A percentile compares a stretch with the other conserved stretches of the same genome.
Evolutionary conservation across 1,139 yeast species (phyloP).

Genomic region (Protomyces macrosporus): DNA sequence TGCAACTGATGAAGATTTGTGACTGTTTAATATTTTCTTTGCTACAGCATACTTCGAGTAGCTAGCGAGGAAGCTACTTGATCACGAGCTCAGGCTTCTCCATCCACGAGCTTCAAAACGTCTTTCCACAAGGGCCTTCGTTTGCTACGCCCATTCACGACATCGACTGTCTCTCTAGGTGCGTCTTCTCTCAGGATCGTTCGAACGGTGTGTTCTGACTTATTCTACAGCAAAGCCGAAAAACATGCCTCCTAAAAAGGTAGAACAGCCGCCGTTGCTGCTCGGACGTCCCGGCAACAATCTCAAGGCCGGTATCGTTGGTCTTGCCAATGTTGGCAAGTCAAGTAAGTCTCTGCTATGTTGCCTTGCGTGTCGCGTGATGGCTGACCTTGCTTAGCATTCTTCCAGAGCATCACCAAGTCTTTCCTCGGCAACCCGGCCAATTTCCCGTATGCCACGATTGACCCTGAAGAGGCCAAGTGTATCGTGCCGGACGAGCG

Average conservation of each 20-base stretch:
- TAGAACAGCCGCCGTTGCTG: constrained; percentile 81
- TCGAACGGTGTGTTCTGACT: not conserved
- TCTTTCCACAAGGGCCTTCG: not conserved
- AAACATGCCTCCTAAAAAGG: constrained; percentile 91
- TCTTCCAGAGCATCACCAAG: constrained; percentile 67
- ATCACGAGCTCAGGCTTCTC: too few relatives aligned
- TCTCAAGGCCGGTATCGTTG: constrained; percentile 80
- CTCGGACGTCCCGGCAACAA: constrained; percentile 92
- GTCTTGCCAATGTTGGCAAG: constrained; percentile 60
- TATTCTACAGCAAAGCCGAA: constrained; percentile 9
- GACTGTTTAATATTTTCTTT: too few relatives aligned
- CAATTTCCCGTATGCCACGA: constrained; percentile 93
- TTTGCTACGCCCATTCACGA: not conserved
- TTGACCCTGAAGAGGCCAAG: constrained; percentile 98
- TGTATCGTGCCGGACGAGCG: constrained; percentile 92
- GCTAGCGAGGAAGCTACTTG: too few relatives aligned
- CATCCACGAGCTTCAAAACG: not conserved
- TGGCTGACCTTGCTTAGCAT: constrained; percentile 30
- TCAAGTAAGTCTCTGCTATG: constrained; percentile 43
- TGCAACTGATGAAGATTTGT: too few relatives aligned
- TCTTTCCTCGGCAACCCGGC: constrained; percentile 95
- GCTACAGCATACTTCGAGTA: too few relatives aligned
- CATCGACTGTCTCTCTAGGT: not conserved
- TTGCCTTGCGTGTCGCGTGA: too few relatives aligned
- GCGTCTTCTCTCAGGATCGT: not conserved